These are phyloP conservation scores for Amauroascus niger DNA, from an alignment of 2,329 filamentous ascomycete species.

Conservation along the genomic window DNA sequence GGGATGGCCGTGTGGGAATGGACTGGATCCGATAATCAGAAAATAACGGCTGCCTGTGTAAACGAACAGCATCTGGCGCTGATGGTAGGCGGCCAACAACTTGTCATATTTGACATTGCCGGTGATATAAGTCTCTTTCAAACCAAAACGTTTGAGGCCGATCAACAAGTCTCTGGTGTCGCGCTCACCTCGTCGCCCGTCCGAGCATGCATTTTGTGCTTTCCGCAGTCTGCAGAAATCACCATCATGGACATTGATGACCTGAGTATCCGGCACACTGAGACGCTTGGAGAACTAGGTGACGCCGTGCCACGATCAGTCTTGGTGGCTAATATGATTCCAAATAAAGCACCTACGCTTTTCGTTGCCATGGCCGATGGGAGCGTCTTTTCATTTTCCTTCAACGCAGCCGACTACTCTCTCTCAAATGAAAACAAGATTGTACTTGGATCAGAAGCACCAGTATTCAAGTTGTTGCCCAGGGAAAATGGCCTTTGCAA, in stretches of 20 bases:
- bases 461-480: slow-evolving; percentile 68
- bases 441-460: slow-evolving; percentile 74
- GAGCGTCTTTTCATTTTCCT: slow-evolving; percentile 71
- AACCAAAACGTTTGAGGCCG: slow-evolving; percentile 51
- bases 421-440: slow-evolving; percentile 70
- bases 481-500: slow-evolving; percentile 58
- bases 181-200: slow-evolving; percentile 57
- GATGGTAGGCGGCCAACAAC: slow-evolving; percentile 62
- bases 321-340: slow-evolving; percentile 65
- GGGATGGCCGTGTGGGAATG: slow-evolving; percentile 40
- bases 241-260: slow-evolving; percentile 61
- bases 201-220: slow-evolving; percentile 67
- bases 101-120: slow-evolving; percentile 59
- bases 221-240: slow-evolving; percentile 75
- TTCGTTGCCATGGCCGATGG: slow-evolving; percentile 90
- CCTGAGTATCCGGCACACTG: slow-evolving; percentile 56
- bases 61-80: slow-evolving; percentile 62
- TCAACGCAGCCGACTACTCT: slow-evolving; percentile 52
- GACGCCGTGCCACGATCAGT: slow-evolving; percentile 76
- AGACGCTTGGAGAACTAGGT: slow-evolving; percentile 54
- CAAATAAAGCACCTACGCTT: slow-evolving; percentile 59
- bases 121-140: slow-evolving; percentile 48
- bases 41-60: slow-evolving; percentile 68
- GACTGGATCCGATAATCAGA: slow-evolving; percentile 34
- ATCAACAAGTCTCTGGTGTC: slow-evolving; percentile 77